phyloP scores from a whole-genome alignment of 768 basidiomycete genomes.

The Sarcodon aspratus region DNA sequence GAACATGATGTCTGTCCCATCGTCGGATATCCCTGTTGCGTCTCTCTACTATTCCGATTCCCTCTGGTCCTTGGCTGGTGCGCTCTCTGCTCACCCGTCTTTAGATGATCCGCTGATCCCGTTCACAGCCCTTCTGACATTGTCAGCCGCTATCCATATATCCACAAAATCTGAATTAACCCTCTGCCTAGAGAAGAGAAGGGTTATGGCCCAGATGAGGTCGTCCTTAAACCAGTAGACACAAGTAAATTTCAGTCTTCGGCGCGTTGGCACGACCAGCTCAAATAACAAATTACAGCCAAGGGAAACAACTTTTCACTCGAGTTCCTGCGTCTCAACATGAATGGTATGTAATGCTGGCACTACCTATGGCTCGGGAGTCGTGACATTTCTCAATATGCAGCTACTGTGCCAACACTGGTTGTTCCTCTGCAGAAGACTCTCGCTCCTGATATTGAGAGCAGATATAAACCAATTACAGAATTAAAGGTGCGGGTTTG shows the following conservation, averaged over 20 bases:
- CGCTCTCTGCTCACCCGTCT: slow-evolving; percentile 10
- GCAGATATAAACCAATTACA: slow-evolving; percentile 69
- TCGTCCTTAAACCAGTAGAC: slow-evolving; percentile 60
- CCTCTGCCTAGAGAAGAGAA: slow-evolving; percentile 45
- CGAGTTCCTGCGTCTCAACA: slow-evolving; percentile 67
- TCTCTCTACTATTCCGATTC: slow-evolving; percentile 36
- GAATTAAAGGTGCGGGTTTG: slow-evolving; percentile 50
- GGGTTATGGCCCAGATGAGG: slow-evolving; percentile 71
- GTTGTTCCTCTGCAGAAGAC: slow-evolving; percentile 79
- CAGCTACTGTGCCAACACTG: slow-evolving; percentile 72
- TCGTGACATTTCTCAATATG: not conserved
- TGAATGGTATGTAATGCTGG: slow-evolving; percentile 39
- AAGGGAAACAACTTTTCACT: slow-evolving; percentile 75
- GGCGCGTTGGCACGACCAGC: not conserved
- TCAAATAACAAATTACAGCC: slow-evolving; percentile 23
- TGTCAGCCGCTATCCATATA: slow-evolving; percentile 27
- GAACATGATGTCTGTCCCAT: slow-evolving; percentile 4
- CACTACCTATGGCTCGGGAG: not conserved
- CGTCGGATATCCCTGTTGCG: not conserved
- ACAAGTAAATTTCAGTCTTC: slow-evolving; percentile 27
- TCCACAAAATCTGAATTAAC: not conserved
- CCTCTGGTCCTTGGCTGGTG: slow-evolving; percentile 57
- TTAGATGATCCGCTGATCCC: not conserved
- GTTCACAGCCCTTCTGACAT: slow-evolving; percentile 35
- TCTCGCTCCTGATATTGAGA: slow-evolving; percentile 56